Base-by-base conservation (phyloP, 768 basidiomycete genomes). In the Dioszegia hungarica region DNA sequence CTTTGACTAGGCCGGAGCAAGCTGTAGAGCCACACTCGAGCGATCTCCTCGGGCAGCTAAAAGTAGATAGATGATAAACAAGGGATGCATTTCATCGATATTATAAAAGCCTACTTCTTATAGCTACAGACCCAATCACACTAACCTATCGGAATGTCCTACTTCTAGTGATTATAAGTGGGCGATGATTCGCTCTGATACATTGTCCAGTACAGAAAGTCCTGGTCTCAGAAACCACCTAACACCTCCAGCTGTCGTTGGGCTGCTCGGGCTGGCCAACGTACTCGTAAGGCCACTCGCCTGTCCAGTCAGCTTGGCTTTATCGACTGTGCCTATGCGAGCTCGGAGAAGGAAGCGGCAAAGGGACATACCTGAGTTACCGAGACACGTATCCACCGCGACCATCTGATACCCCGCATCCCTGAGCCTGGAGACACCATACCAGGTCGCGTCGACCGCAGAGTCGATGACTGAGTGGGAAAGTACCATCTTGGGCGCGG, bases 371-470 rank as follows among this genome's bases (percentile, higher is more conserved):
- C 67, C 67, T 45, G 38, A 39, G 31, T 27, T 50, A 9, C 75
- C 75, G 15, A 77, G 59, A 43, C 75, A 77, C 15, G 74, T 73
- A 39, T 77, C 71, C 22, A 74, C 71, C 20, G 75, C 62, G 10
- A 75, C 74, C 40, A 76, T 60, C 49, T 70, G 48, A 49, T 73
- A 75, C 0, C 72, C 72, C 3, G 57, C 59, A 24, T 37, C 34
- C 20, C 62, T 49, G 14, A 75, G 62, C 31, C 37, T 14, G 36
- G 14, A 38, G 20, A 38, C 49, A 31, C 31, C 67, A 47, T 45
- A 73, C 66, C 68, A 22, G 57, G 55, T 29, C 55, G 28, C 37
- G 17, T 51, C 49, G 11, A 38, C 36, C 20, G 49, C 22, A 8
- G 49, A 51, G 37, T 51, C 49, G 37, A 68, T 50, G 1, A 59